Conservation (phyloP, 768 basidiomycete species). For the Hysterangium stoloniferum region DNA sequence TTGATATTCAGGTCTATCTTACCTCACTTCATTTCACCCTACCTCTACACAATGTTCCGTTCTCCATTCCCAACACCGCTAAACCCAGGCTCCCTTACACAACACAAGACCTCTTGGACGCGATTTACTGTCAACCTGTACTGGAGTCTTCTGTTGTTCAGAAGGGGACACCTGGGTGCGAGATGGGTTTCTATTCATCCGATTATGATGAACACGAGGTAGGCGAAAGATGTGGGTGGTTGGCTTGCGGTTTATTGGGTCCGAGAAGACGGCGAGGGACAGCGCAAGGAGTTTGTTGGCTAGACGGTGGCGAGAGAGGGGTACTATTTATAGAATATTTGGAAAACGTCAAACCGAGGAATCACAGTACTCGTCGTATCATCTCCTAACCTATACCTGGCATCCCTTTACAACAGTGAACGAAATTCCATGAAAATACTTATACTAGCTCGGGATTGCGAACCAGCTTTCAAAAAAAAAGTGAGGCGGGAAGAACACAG, state of each 20-base stretch:
- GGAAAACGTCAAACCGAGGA: too few species aligned
- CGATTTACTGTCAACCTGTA: slow-evolving; percentile 16
- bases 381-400: too few species aligned
- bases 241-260: slow-evolving; percentile 24
- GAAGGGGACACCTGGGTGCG: slow-evolving; percentile 6
- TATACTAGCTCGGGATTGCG: too few species aligned
- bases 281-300: background rate
- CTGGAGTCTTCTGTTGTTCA: slow-evolving; percentile 6
- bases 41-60: background rate
- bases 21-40: too few species aligned
- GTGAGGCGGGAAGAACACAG: too few species aligned
- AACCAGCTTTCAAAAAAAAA: too few species aligned
- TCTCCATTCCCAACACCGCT: too few species aligned
- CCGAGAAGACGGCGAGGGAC: slow-evolving; percentile 25
- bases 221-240: slow-evolving; percentile 25
- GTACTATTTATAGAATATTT: too few species aligned
- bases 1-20: background rate
- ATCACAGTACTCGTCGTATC: too few species aligned
- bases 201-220: slow-evolving; percentile 22
- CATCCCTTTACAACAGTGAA: too few species aligned
- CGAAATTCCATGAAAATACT: too few species aligned
- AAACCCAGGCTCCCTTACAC: background rate
- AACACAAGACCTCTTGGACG: background rate
- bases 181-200: slow-evolving; percentile 5
- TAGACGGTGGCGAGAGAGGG: slow-evolving; percentile 3